Percentiles rank a stretch among this genome's conserved stretches.
Conservation (phyloP, 2,329 filamentous ascomycete genomes). For the Fusarium scirpi region DNA sequence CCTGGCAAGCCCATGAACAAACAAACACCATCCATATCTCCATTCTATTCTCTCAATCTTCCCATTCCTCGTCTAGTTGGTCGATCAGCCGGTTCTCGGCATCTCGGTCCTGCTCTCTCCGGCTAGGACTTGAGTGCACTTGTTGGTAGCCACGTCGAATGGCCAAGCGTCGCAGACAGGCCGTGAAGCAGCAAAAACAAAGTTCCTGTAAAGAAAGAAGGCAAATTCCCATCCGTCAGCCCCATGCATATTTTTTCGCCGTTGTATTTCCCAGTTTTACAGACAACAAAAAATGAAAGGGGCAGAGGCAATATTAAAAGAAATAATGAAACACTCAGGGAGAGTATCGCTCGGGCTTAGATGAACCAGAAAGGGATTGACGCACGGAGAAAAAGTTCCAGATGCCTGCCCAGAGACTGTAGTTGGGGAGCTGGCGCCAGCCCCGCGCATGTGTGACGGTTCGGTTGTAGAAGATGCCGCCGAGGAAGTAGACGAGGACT, state of each 20-base stretch:
- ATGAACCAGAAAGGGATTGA: constrained; percentile 46
- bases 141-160: constrained; percentile 75
- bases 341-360: constrained; percentile 49
- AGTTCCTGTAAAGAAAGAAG: constrained; percentile 63
- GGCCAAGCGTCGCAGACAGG: constrained; percentile 75
- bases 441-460: constrained; percentile 94
- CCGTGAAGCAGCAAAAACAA: constrained; percentile 75
- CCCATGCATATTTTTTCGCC: constrained; percentile 15
- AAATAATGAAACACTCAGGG: constrained; percentile 32
- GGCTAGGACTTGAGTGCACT: constrained; percentile 66
- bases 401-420: constrained; percentile 90
- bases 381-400: constrained; percentile 81
- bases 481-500: constrained; percentile 87
- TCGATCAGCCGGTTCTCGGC: constrained; percentile 96
- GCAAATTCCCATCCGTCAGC: constrained; percentile 43
- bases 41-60: constrained; percentile 66
- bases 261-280: constrained; percentile 15
- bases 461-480: constrained; percentile 94
- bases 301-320: not conserved
- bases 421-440: constrained; percentile 96
- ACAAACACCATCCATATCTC: constrained; percentile 5
- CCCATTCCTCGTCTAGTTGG: constrained; percentile 97
- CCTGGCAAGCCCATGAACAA: not conserved
- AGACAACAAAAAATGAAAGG: constrained; percentile 1
- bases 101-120: constrained; percentile 68